These are phyloP conservation scores for Setaria italica DNA, from an alignment of 202 grass and related monocot species.

Conservation along the genomic window DNA sequence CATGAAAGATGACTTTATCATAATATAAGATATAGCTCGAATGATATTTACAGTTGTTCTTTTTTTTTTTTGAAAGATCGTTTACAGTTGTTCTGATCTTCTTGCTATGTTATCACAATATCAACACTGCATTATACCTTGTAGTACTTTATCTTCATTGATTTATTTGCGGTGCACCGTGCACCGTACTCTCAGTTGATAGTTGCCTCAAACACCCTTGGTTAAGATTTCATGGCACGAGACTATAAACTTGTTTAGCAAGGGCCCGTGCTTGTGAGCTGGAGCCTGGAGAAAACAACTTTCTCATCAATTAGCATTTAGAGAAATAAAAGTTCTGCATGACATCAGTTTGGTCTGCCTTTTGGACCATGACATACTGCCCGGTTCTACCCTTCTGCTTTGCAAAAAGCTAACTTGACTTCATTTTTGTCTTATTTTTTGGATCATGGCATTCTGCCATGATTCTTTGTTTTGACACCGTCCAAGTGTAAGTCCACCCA, in stretches of 20 bases:
- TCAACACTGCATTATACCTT: neutral
- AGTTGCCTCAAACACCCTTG: neutral
- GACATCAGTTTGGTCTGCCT: constrained; percentile 31
- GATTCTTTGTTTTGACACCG: constrained; percentile 35
- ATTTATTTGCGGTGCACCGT: neutral
- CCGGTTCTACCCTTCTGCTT: neutral
- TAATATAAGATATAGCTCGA: neutral
- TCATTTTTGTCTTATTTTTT: constrained; percentile 50
- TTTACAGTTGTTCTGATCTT: neutral
- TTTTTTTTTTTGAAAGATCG: too few species aligned
- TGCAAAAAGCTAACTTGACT: constrained; percentile 48
- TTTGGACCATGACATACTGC: constrained; percentile 30
- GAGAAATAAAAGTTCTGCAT: constrained; percentile 23
- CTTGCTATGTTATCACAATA: neutral
- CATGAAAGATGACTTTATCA: neutral
- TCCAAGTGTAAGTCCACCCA: constrained; percentile 23
- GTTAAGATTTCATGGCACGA: constrained; percentile 22
- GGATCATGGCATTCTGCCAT: constrained; percentile 44
- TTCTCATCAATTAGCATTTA: constrained; percentile 16
- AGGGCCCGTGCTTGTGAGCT: neutral
- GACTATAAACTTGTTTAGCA: neutral
- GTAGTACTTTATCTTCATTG: neutral
- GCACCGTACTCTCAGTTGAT: neutral
- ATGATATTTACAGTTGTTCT: neutral
- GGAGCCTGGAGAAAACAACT: constrained; percentile 23